Conservation (phyloP, 495 filamentous ascomycete species). For the Podospora anserina region DNA sequence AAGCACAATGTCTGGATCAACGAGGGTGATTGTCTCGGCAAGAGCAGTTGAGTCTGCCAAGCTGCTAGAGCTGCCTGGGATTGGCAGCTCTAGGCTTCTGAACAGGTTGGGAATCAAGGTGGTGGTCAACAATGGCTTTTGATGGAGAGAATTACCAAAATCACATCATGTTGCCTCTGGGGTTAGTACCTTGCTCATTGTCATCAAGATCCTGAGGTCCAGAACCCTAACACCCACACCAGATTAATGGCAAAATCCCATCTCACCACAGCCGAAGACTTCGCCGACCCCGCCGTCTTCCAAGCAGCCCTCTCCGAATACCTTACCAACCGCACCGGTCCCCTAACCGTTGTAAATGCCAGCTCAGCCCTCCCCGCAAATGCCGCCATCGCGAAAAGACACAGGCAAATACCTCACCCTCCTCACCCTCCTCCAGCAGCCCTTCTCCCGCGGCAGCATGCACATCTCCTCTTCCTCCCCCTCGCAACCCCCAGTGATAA, state of each 20-base stretch:
- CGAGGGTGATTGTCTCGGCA: constrained; percentile 50
- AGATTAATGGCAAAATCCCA: neutral
- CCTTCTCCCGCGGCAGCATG: constrained; percentile 51
- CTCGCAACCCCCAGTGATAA: constrained; percentile 40
- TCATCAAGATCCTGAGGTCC: neutral
- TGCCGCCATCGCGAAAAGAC: neutral
- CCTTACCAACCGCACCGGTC: neutral
- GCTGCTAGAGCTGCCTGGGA: constrained; percentile 47
- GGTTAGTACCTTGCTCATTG: constrained; percentile 43
- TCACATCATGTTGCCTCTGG: constrained; percentile 16
- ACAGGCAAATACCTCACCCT: constrained; percentile 22
- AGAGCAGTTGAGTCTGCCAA: constrained; percentile 52
- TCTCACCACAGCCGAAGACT: neutral
- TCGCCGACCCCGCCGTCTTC: neutral
- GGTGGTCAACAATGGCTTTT: constrained; percentile 48
- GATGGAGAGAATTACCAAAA: constrained; percentile 45
- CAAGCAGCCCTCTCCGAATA: neutral
- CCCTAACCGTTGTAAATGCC: constrained; percentile 2
- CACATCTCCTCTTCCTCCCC: constrained; percentile 46
- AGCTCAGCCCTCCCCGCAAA: neutral
- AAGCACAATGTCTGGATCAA: constrained; percentile 38
- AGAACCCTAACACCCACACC: neutral
- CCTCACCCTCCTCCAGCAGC: constrained; percentile 34
- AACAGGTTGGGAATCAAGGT: constrained; percentile 40
- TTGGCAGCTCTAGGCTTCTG: constrained; percentile 36